A percentile compares a stretch with the other conserved stretches of the same genome.
Evolutionary conservation across 106 monocot genomes (phyloP).

Genomic region (Posidonia australis): DNA sequence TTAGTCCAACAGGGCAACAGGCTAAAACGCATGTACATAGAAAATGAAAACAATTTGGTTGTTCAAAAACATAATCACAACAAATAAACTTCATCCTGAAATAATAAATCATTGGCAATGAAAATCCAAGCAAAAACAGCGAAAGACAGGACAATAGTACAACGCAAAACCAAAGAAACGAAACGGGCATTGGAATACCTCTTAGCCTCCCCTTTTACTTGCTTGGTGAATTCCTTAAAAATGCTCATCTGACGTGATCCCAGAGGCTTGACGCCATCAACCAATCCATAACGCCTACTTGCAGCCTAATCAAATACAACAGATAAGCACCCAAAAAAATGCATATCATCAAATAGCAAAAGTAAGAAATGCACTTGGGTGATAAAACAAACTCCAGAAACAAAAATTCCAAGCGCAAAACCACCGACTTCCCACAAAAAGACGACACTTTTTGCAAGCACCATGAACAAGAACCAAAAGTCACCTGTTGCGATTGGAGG

Average conservation of each 20-base stretch:
- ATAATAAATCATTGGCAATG: not conserved
- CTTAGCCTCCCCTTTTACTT: constrained; percentile 74
- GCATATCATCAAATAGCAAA: not conserved
- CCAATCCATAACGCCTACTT: constrained; percentile 7
- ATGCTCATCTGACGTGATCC: constrained; percentile 53
- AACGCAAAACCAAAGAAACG: not conserved
- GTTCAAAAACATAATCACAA: not conserved
- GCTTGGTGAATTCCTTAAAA: constrained; percentile 82
- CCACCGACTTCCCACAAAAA: not conserved
- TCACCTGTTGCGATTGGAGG: constrained; percentile 6
- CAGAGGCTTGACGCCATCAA: constrained; percentile 10
- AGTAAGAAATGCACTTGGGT: no score
- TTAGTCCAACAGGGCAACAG: not conserved
- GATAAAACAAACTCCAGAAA: not conserved
- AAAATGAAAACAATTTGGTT: not conserved
- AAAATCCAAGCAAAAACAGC: not conserved
- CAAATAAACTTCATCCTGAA: not conserved
- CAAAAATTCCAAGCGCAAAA: not conserved
- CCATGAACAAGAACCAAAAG: not conserved
- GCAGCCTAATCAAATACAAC: not conserved
- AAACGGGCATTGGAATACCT: constrained; percentile 25
- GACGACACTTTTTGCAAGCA: not conserved
- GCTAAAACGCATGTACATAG: no score
- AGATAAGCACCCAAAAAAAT: not conserved
- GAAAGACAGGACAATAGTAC: not conserved